Percentiles rank a stretch among this genome's conserved stretches.
phyloP scores from a whole-genome alignment of 139 green algal genomes.

The Tetradesmus obliquus region DNA sequence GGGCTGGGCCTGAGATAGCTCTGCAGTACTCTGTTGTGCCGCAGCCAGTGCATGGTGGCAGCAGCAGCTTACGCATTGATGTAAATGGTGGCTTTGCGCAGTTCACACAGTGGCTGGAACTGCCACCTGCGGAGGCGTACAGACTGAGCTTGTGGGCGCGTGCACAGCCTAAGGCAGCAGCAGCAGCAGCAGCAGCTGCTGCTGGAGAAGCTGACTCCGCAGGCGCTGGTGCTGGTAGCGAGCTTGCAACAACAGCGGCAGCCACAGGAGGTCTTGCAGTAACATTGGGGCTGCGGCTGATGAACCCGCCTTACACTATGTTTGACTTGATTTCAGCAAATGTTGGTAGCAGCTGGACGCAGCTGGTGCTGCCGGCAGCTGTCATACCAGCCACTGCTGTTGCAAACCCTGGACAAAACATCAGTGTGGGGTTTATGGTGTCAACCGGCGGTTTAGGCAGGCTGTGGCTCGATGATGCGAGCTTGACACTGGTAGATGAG shows the following conservation, averaged over 20 bases:
- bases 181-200: not conserved
- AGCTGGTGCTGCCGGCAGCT: not conserved
- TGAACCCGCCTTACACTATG: not conserved
- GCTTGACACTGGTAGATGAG: not conserved
- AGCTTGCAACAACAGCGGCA: not conserved
- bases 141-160: not conserved
- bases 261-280: not conserved
- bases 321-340: not conserved
- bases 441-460: not conserved
- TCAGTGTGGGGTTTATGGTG: not conserved
- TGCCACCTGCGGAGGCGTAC: not conserved
- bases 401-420: not conserved
- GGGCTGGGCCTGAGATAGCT: too few relatives aligned
- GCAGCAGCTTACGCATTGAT: too few relatives aligned
- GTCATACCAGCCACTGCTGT: not conserved
- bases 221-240: not conserved
- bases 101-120: not conserved
- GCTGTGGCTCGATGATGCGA: conserved; percentile 14
- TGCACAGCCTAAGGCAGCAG: not conserved
- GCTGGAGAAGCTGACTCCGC: not conserved
- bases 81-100: not conserved
- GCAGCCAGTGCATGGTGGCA: too few relatives aligned
- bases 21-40: too few relatives aligned
- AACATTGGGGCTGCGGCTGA: not conserved
- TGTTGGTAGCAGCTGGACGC: not conserved